A percentile compares a stretch with the other conserved stretches of the same genome.
Evolutionary conservation across 2,329 filamentous ascomycete species (phyloP).

Genomic region (Xylaria sp.): DNA sequence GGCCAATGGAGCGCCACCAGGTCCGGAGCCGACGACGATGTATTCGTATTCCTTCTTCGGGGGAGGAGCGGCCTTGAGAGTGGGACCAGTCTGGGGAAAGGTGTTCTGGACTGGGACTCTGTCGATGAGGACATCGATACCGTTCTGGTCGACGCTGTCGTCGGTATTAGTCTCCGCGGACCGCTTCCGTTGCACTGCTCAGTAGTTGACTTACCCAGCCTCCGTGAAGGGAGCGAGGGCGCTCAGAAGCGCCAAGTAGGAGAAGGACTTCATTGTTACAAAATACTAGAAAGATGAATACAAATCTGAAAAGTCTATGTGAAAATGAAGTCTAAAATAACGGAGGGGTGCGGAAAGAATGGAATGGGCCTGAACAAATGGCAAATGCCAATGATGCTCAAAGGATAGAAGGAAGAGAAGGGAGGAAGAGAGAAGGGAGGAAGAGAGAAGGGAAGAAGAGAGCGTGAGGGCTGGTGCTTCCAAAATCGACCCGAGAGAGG

Average conservation of each 20-base stretch:
- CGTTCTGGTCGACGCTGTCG: conserved; percentile 22
- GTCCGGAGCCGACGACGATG: conserved; percentile 66
- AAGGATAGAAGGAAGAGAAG: conserved; percentile 6
- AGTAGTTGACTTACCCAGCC: conserved; percentile 17
- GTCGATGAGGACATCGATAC: conserved; percentile 29
- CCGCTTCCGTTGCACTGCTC: background rate
- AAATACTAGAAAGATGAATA: background rate
- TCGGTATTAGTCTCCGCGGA: background rate
- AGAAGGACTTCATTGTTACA: conserved; percentile 29
- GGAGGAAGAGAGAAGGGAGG: conserved; percentile 17
- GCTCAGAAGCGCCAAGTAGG: conserved; percentile 32
- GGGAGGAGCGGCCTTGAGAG: conserved; percentile 18
- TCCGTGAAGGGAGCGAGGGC: conserved; percentile 28
- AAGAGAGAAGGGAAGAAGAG: conserved; percentile 13
- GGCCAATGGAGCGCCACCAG: conserved; percentile 64
- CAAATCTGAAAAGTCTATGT: conserved; percentile 8
- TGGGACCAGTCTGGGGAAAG: conserved; percentile 33
- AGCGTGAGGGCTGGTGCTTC: conserved; percentile 22
- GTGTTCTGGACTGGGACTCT: conserved; percentile 30
- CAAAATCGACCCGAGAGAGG: conserved; percentile 2
- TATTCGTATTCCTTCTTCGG: conserved; percentile 58
- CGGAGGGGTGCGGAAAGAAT: background rate
- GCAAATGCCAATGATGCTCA: conserved; percentile 18
- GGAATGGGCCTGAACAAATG: conserved; percentile 15
- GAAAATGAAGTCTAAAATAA: conserved; percentile 8